These are phyloP conservation scores for Pyrenochaeta sp. DNA, from an alignment of 2,329 filamentous ascomycete genomes.

Conservation along the genomic window DNA sequence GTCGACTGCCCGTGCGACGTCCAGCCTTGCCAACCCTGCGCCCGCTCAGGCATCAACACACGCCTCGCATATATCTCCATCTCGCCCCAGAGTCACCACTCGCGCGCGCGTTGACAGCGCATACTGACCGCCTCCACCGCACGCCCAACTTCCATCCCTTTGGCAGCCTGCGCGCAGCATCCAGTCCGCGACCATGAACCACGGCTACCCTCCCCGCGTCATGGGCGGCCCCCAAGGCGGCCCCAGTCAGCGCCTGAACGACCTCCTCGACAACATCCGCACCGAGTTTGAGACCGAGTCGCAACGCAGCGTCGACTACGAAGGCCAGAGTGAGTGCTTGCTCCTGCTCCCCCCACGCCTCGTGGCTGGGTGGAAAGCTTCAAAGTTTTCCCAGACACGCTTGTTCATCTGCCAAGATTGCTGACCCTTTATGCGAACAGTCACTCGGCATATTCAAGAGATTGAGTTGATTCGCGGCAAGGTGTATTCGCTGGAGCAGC, in stretches of 20 bases:
- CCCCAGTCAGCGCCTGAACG: constrained; percentile 80
- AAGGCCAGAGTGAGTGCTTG: constrained; percentile 85
- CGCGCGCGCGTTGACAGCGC: constrained; percentile 14
- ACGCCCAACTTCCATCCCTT: not conserved
- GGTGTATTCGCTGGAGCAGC: constrained; percentile 91
- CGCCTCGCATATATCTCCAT: constrained; percentile 26
- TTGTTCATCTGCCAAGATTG: not conserved
- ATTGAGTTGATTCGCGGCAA: constrained; percentile 94
- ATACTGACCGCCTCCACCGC: not conserved
- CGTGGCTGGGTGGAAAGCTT: constrained; percentile 47
- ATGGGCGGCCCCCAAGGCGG: constrained; percentile 68
- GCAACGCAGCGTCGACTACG: constrained; percentile 83
- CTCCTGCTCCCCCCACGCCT: not conserved
- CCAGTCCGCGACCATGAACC: constrained; percentile 63
- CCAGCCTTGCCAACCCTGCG: constrained; percentile 32
- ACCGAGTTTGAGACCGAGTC: constrained; percentile 89
- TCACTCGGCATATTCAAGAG: constrained; percentile 89
- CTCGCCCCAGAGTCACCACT: too few relatives aligned
- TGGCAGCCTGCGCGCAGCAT: constrained; percentile 6
- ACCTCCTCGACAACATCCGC: constrained; percentile 90
- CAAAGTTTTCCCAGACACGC: not conserved
- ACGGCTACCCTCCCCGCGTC: constrained; percentile 80
- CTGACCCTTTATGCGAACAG: constrained; percentile 57
- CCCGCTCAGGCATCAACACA: constrained; percentile 16
- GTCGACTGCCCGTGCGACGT: constrained; percentile 22